Evolutionary conservation across 2,329 filamentous ascomycete species (phyloP), one percentile per base, ranked within the genome.

Genomic region (Fusarium sarcochroum): DNA sequence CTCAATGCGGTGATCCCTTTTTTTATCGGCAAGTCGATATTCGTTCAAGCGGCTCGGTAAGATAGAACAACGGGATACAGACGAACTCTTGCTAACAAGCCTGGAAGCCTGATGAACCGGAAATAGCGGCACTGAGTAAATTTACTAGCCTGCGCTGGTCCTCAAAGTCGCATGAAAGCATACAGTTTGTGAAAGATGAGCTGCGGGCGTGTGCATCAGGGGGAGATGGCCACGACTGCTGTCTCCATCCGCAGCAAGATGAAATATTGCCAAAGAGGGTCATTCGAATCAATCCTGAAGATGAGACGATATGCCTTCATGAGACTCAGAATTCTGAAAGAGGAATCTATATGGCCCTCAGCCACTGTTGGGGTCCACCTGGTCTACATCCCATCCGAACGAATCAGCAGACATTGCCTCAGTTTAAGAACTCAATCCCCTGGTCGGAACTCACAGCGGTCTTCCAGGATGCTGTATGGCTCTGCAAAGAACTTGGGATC

Each of bases 331-430:
- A 25, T 17, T 15, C 18, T 4, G 52, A 48, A 18, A 34, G 25
- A 32, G 42, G 52, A 7, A 10, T 7, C 2, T 63, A 63, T 18
- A 30, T 47, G 13, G 51, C 54, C 1, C 17, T 63, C 5, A 63
- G 59, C 34, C 59, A 58, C 32, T 58, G 49, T 15, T 63, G 59
- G 59, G 59, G 27, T 14, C 30, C 23, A 4, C n/a, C 45, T 10
- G 20, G 18, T 30, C 35, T 37, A 7, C 42, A 40, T 6, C 45
- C 45, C 2, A 27, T 53, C 8, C 49, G 50, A 11, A 51, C 44
- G 23, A 32, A 41, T 42, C 11, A 21, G 6, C 20, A 32, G 3
- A 55, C 32, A 4, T n/a, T 58, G 14, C 35, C 21, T 5, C 10
- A 42, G 13, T 38, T 63, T 9, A 46, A 23, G 10, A 11, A 14